phyloP scores from a whole-genome alignment of 2,329 filamentous ascomycete genomes.

The Paramyrothecium roridum region DNA sequence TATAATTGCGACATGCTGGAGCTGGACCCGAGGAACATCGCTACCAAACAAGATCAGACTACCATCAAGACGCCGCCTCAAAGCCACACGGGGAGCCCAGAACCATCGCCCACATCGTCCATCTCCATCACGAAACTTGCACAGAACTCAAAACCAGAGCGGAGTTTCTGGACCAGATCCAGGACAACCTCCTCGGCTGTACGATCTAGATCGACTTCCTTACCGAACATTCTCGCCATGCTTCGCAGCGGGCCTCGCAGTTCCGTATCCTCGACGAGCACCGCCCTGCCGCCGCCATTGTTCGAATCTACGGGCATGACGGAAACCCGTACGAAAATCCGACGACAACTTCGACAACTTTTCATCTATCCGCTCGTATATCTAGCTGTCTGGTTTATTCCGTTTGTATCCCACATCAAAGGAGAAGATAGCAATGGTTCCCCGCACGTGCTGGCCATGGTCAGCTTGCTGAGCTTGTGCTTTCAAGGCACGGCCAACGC shows the following conservation, averaged over 20 bases:
- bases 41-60: background rate
- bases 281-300: slow-evolving; percentile 8
- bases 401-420: slow-evolving; percentile 63
- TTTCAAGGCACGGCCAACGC: slow-evolving; percentile 68
- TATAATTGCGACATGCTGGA: background rate
- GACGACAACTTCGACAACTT: slow-evolving; percentile 65
- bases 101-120: background rate
- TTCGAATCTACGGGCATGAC: slow-evolving; percentile 23
- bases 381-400: slow-evolving; percentile 67
- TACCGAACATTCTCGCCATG: slow-evolving; percentile 20
- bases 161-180: slow-evolving; percentile 5
- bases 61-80: background rate
- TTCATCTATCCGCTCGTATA: slow-evolving; percentile 78
- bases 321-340: slow-evolving; percentile 52
- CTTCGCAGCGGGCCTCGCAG: slow-evolving; percentile 13
- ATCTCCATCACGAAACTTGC: background rate
- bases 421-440: slow-evolving; percentile 25
- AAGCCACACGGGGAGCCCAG: background rate
- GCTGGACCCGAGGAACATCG: too few species aligned
- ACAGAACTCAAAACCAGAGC: background rate
- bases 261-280: slow-evolving; percentile 9
- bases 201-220: slow-evolving; percentile 13
- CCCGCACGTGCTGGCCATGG: slow-evolving; percentile 53
- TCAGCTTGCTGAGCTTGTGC: slow-evolving; percentile 56
- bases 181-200: slow-evolving; percentile 1